Conservation (phyloP, 2,329 filamentous ascomycete genomes). For the Colletotrichum sp. region DNA sequence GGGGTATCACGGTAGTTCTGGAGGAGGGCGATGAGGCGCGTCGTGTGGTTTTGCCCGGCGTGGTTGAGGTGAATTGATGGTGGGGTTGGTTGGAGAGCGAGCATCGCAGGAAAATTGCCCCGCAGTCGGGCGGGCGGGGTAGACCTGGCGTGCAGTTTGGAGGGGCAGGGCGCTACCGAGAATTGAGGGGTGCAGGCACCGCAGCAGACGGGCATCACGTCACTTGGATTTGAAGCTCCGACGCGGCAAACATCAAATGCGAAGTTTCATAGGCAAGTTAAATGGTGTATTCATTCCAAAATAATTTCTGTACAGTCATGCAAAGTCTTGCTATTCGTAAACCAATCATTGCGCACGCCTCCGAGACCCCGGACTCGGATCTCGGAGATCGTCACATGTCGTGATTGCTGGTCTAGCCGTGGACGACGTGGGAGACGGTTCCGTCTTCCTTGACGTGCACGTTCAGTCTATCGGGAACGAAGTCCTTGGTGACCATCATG, state of each 20-base stretch:
- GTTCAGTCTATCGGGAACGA: constrained; percentile 59
- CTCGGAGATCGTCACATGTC: not conserved
- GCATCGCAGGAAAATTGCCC: constrained; percentile 24
- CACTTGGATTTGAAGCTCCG: not conserved
- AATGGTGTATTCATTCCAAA: not conserved
- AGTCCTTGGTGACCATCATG: constrained; percentile 64
- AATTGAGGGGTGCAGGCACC: not conserved
- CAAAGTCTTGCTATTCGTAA: not conserved
- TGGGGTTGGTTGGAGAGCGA: constrained; percentile 20
- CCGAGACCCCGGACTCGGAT: not conserved
- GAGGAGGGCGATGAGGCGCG: constrained; percentile 14
- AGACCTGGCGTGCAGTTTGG: constrained; percentile 23
- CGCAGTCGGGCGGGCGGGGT: constrained; percentile 30
- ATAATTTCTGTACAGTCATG: not conserved
- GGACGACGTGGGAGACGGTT: constrained; percentile 62
- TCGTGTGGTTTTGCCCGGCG: constrained; percentile 10
- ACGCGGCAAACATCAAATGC: not conserved
- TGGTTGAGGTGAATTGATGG: constrained; percentile 3
- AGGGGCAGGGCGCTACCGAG: not conserved
- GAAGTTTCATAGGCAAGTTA: not conserved
- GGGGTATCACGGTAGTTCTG: not conserved
- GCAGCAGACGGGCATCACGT: constrained; percentile 1
- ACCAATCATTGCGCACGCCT: not conserved
- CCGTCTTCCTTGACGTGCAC: constrained; percentile 65
- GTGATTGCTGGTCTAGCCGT: constrained; percentile 45